Base-by-base conservation (phyloP, 2,329 filamentous ascomycete genomes). In the Dactylella cylindrospora region DNA sequence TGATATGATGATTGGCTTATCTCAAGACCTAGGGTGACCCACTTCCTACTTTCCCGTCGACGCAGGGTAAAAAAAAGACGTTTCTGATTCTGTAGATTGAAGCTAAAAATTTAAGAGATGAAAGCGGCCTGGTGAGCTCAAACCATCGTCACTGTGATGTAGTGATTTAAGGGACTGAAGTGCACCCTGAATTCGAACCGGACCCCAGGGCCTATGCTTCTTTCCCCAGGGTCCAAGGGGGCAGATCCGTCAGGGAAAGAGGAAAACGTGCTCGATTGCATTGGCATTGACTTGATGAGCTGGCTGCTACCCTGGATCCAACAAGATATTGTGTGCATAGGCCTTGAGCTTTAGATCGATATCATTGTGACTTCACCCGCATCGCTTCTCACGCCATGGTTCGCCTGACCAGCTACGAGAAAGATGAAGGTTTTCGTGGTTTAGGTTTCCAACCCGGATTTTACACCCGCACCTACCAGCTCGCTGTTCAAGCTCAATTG, bases 301-400 rank as follows among this genome's bases (percentile, higher is more conserved):
- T 39, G 35, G 7, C 15, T 20, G 3, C 7, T 20, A 20, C 8
- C 19, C 15, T 20, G 33, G 15, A 38, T 40, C 20, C 36, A 23
- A 23, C 26, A 8, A 13, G 19, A 10, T 5, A 12, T 12, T 17
- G 33, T 17, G 6, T n/a, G n/a, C n/a, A n/a, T n/a, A n/a, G n/a
- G n/a, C n/a, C n/a, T n/a, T n/a, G n/a, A 29, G n/a, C 28, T 51
- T 12, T 28, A 17, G 10, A 29, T 29, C 43, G 17, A 43, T 49
- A 54, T 62, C 57, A 62, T 62, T 39, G 43, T 62, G 57, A 62
- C 49, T 62, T 62, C 57, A 54, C 49, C 25, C 50, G 46, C 57
- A 62, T 43, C n/a, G n/a, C n/a, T n/a, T n/a, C n/a, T n/a, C n/a
- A n/a, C n/a, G n/a, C n/a, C n/a, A n/a, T n/a, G n/a, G n/a, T n/a